Evolutionary conservation across 2,329 filamentous ascomycete genomes (phyloP).

Genomic region (Aureobasidium sp.): DNA sequence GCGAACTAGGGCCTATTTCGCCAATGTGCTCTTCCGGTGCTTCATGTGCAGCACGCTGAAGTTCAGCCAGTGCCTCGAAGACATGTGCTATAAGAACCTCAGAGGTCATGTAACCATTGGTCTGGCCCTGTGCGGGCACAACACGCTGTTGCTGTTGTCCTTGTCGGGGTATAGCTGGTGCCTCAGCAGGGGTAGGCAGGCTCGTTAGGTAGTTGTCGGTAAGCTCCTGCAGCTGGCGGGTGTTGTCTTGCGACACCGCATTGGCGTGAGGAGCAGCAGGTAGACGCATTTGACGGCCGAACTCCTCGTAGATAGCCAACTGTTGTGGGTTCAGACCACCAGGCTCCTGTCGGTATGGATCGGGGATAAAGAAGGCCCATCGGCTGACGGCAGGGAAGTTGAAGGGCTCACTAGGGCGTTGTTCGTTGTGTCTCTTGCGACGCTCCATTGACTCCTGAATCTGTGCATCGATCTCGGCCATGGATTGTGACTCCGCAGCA

Average conservation of each 20-base stretch:
- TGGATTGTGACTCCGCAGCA: slow-evolving; percentile 84
- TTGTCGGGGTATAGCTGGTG: slow-evolving; percentile 52
- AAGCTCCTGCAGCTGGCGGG: slow-evolving; percentile 53
- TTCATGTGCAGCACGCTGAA: slow-evolving; percentile 48
- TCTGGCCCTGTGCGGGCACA: slow-evolving; percentile 32
- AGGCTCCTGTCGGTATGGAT: slow-evolving; percentile 81
- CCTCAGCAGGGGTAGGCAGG: slow-evolving; percentile 54
- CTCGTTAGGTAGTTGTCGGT: slow-evolving; percentile 56
- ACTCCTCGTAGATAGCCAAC: slow-evolving; percentile 93
- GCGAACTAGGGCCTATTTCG: slow-evolving; percentile 46
- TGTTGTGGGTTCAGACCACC: slow-evolving; percentile 83
- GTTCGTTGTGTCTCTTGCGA: slow-evolving; percentile 65
- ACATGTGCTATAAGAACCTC: slow-evolving; percentile 45
- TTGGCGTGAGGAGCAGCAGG: slow-evolving; percentile 40
- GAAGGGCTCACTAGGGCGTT: slow-evolving; percentile 75
- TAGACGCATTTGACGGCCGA: slow-evolving; percentile 71
- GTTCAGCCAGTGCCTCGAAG: slow-evolving; percentile 46
- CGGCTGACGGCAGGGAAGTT: slow-evolving; percentile 71
- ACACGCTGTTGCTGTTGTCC: slow-evolving; percentile 42
- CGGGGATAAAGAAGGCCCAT: slow-evolving; percentile 89
- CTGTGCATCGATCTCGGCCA: slow-evolving; percentile 91
- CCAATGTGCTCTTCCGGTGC: slow-evolving; percentile 50
- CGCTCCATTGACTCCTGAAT: slow-evolving; percentile 72
- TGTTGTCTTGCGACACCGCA: slow-evolving; percentile 49
- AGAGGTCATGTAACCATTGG: slow-evolving; percentile 53